A percentile compares a stretch with the other conserved stretches of the same genome.
Conservation (phyloP, 2,329 filamentous ascomycete species). For the Arthroderma uncinatum region DNA sequence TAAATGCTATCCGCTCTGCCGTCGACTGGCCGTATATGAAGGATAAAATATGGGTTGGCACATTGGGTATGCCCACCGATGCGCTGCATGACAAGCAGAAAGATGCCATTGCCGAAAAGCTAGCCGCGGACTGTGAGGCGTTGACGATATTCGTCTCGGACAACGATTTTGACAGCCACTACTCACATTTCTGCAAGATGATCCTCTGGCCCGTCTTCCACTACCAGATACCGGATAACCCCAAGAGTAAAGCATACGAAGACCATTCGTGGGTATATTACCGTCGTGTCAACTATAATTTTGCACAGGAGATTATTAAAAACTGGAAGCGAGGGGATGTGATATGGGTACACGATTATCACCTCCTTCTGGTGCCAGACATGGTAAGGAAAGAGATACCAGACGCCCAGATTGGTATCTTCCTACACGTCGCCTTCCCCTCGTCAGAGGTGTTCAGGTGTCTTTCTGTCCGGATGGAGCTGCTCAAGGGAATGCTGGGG, state of each 20-base stretch:
- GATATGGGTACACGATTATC: slow-evolving; percentile 94
- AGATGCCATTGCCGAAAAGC: slow-evolving; percentile 67
- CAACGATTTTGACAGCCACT: slow-evolving; percentile 88
- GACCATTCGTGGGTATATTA: slow-evolving; percentile 97
- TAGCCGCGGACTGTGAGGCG: slow-evolving; percentile 72
- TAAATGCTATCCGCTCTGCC: slow-evolving; percentile 75
- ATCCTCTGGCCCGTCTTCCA: slow-evolving; percentile 97
- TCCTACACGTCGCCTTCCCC: slow-evolving; percentile 87
- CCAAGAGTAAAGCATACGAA: slow-evolving; percentile 95
- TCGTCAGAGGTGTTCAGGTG: slow-evolving; percentile 95
- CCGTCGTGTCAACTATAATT: slow-evolving; percentile 80
- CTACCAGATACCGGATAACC: slow-evolving; percentile 95
- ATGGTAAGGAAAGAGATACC: slow-evolving; percentile 81
- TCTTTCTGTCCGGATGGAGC: slow-evolving; percentile 70
- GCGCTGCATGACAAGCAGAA: slow-evolving; percentile 64
- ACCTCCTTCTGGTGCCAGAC: slow-evolving; percentile 72
- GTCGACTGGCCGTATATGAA: slow-evolving; percentile 55
- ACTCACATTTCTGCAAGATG: slow-evolving; percentile 92
- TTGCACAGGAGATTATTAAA: slow-evolving; percentile 78
- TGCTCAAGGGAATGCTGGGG: slow-evolving; percentile 84
- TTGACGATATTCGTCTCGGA: slow-evolving; percentile 77
- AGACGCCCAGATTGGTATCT: slow-evolving; percentile 91
- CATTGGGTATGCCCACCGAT: slow-evolving; percentile 88
- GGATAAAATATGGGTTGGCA: slow-evolving; percentile 83
- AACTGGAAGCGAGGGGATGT: slow-evolving; percentile 90